phyloP scores from a whole-genome alignment of 306 rosid species.

The Phaseolus lunatus region DNA sequence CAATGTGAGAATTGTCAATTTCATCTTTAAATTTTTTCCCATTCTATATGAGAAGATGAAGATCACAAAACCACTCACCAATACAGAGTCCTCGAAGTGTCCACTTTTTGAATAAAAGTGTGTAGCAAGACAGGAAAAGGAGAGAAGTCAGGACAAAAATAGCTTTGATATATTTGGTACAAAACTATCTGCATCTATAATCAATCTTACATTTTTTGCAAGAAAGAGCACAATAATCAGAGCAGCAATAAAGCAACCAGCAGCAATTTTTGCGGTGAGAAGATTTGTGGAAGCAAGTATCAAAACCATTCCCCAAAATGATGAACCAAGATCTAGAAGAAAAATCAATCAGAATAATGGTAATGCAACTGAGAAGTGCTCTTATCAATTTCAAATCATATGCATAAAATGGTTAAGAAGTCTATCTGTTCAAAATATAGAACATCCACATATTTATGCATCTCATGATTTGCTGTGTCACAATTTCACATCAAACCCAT shows the following conservation, averaged over 20 bases:
- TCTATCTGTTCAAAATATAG: neutral
- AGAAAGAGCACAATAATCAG: slow-evolving; percentile 81
- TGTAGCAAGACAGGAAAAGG: slow-evolving; percentile 38
- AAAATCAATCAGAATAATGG: slow-evolving; percentile 43
- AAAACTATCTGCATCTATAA: slow-evolving; percentile 7
- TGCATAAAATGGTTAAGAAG: neutral
- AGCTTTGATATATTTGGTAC: slow-evolving; percentile 15
- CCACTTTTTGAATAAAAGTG: slow-evolving; percentile 64
- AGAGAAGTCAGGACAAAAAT: slow-evolving; percentile 39
- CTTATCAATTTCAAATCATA: slow-evolving; percentile 37
- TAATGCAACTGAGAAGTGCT: slow-evolving; percentile 37
- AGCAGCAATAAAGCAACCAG: slow-evolving; percentile 83
- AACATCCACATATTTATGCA: neutral
- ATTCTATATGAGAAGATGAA: slow-evolving; percentile 28
- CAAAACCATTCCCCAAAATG: slow-evolving; percentile 98
- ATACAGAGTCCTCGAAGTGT: slow-evolving; percentile 95
- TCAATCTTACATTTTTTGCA: slow-evolving; percentile 86
- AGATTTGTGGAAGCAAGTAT: slow-evolving; percentile 91
- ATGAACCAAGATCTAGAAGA: slow-evolving; percentile 88
- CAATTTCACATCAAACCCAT: slow-evolving; percentile 30
- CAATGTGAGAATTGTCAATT: slow-evolving; percentile 21
- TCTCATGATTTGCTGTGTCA: neutral
- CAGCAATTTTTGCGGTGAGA: slow-evolving; percentile 86
- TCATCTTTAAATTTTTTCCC: neutral
- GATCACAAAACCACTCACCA: slow-evolving; percentile 61